Conservation (phyloP, 2,329 filamentous ascomycete genomes). For the Sphaerostilbella broomeana region DNA sequence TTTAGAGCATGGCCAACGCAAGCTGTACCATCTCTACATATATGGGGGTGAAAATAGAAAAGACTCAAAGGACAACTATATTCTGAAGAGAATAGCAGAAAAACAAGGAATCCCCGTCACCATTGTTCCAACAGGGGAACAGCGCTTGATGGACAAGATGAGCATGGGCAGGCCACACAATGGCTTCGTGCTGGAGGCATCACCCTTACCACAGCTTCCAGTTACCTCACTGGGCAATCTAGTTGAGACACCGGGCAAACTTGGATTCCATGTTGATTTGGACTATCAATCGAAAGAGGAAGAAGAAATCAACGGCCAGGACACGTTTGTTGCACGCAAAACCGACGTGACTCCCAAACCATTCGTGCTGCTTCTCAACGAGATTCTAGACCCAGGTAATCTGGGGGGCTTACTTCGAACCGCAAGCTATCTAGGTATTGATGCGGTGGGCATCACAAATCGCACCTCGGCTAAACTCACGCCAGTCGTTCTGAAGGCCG, state of each 20-base stretch:
- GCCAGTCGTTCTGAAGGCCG: conserved; percentile 76
- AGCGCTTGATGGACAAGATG: conserved; percentile 75
- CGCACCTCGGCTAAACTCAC: conserved; percentile 68
- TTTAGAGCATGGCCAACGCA: conserved; percentile 57
- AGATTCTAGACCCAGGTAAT: conserved; percentile 81
- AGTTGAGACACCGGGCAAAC: conserved; percentile 34
- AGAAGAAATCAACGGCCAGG: conserved; percentile 61
- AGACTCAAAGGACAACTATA: conserved; percentile 38
- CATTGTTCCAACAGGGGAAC: conserved; percentile 52
- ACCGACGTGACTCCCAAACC: conserved; percentile 45
- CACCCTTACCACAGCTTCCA: conserved; percentile 68
- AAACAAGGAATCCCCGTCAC: conserved; percentile 47
- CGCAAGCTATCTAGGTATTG: conserved; percentile 83
- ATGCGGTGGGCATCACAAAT: conserved; percentile 71
- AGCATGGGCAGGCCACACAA: conserved; percentile 80
- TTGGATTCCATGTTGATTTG: conserved; percentile 53
- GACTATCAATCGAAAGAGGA: conserved; percentile 71
- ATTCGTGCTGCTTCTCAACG: conserved; percentile 66
- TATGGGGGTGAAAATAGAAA: conserved; percentile 53
- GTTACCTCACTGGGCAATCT: conserved; percentile 51
- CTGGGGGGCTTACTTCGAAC: conserved; percentile 83
- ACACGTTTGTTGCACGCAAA: conserved; percentile 38
- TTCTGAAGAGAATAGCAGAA: conserved; percentile 41
- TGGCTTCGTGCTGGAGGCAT: conserved; percentile 80
- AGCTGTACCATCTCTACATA: conserved; percentile 80